Percentiles rank a stretch among this genome's conserved stretches.
These are phyloP conservation scores for Globisporangium perplexum DNA, from an alignment of 352 stramenopile species.

Conservation along the genomic window DNA sequence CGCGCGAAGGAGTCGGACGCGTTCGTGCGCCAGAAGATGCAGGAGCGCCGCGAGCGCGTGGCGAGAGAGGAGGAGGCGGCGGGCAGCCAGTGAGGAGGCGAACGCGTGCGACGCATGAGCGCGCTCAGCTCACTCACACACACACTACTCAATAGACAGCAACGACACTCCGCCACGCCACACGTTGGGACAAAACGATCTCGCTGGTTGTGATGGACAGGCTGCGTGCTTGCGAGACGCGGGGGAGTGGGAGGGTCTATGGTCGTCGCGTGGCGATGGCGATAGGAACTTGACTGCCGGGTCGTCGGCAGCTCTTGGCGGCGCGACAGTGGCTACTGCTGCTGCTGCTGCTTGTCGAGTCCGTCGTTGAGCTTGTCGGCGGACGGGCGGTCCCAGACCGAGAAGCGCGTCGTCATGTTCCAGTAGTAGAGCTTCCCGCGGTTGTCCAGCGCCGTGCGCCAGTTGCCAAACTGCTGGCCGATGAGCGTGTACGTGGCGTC, in stretches of 20 bases:
- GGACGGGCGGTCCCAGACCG: conserved; percentile 67
- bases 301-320: too few species aligned
- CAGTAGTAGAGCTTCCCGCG: conserved; percentile 86
- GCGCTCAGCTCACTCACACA: background rate
- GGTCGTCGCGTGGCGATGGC: background rate
- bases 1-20: conserved; percentile 59
- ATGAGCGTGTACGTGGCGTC: conserved; percentile 71
- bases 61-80: conserved; percentile 11
- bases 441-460: conserved; percentile 79
- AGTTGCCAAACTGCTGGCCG: conserved; percentile 80
- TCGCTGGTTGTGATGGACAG: background rate
- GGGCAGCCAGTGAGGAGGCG: background rate
- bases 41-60: conserved; percentile 51
- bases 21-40: conserved; percentile 74
- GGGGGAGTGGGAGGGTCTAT: background rate
- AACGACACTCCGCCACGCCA: background rate
- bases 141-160: background rate
- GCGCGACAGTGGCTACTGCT: background rate
- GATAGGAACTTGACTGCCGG: background rate
- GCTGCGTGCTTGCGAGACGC: background rate
- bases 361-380: conserved; percentile 54
- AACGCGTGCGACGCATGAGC: background rate
- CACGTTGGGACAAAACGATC: background rate
- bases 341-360: conserved; percentile 24
- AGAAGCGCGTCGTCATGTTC: conserved; percentile 81